Base-by-base conservation (phyloP, 768 basidiomycete genomes). In the Suillus subalutaceus region DNA sequence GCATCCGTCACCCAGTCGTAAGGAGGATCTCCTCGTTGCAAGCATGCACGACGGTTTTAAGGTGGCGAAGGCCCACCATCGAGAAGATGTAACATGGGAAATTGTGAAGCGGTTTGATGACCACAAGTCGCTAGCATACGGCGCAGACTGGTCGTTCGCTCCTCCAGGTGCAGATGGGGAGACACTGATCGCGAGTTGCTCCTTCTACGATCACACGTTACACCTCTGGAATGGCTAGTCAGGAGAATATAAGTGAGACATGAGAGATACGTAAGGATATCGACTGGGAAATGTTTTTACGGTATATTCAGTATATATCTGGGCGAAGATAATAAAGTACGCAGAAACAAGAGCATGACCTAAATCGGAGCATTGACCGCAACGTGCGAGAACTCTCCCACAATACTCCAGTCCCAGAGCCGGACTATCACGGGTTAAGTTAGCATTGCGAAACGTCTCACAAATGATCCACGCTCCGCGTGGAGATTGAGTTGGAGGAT, bases 11-110 rank as follows among this genome's bases (percentile, higher is more conserved):
- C 68, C 82, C 2, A 70, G 73, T n/a, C 85, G 95, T 55, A 85
- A 83, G 68, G 72, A 84, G 44, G 92, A 96, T 72, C 82, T 99
- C 2, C 85, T 98, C 23, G 88, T 95, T n/a, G 97, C 96, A 0
- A 95, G 93, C 73, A 99, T 99, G 97, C 96, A 97, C 73, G 95
- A 95, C 68, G 96, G 97, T 12, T 96, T 94, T 84, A 97, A 97
- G 74, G 82, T 97, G 7, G 75, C 93, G 65, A 77, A 64, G 63
- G 73, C 74, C 50, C 63, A 65, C 35, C 69, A 62, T 30, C 56
- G 55, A 38, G 67, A 67, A 40, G 75, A 63, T 30, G 55, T 66
- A 6, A 26, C 69, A 57, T 78, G 82, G 62, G 75, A 82, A 52
- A 79, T 89, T 40, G 67, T 84, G 10, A 84, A 80, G 67, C 84